These are phyloP conservation scores for Lolium rigidum DNA, from an alignment of 176 grass and related monocot genomes.

Conservation along the genomic window DNA sequence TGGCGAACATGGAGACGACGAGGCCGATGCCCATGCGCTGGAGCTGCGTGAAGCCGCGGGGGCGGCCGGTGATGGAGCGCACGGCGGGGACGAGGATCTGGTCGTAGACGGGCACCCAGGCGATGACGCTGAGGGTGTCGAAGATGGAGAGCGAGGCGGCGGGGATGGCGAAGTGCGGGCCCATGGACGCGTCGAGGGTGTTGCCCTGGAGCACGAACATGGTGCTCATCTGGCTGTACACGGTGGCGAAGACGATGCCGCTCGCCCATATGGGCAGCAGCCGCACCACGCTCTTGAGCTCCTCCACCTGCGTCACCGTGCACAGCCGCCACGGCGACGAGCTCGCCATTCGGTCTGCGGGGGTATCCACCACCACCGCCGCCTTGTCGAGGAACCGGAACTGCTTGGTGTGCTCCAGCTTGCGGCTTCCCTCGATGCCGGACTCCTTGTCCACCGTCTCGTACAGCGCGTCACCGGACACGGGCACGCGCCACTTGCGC, in stretches of 20 bases:
- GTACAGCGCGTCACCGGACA: constrained; percentile 42
- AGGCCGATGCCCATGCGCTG: constrained; percentile 96
- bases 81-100: constrained; percentile 61
- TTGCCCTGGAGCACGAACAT: constrained; percentile 89
- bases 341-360: constrained; percentile 34
- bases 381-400: constrained; percentile 79
- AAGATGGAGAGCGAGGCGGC: constrained; percentile 75
- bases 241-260: constrained; percentile 77
- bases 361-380: constrained; percentile 52
- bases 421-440: constrained; percentile 74
- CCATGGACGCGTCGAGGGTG: constrained; percentile 65
- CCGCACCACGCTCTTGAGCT: constrained; percentile 73
- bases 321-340: constrained; percentile 61
- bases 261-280: constrained; percentile 78
- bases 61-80: constrained; percentile 51
- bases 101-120: constrained; percentile 86
- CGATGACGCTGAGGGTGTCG: constrained; percentile 82
- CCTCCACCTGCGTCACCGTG: constrained; percentile 89
- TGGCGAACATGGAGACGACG: constrained; percentile 75
- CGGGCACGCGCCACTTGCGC: constrained; percentile 53
- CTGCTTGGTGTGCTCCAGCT: constrained; percentile 75
- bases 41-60: constrained; percentile 80
- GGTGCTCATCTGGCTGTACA: constrained; percentile 82
- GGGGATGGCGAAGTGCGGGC: constrained; percentile 60
- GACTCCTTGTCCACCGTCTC: constrained; percentile 74